Evolutionary conservation across 2,329 filamentous ascomycete species (phyloP).

Genomic region (Pseudogymnoascus sp.): DNA sequence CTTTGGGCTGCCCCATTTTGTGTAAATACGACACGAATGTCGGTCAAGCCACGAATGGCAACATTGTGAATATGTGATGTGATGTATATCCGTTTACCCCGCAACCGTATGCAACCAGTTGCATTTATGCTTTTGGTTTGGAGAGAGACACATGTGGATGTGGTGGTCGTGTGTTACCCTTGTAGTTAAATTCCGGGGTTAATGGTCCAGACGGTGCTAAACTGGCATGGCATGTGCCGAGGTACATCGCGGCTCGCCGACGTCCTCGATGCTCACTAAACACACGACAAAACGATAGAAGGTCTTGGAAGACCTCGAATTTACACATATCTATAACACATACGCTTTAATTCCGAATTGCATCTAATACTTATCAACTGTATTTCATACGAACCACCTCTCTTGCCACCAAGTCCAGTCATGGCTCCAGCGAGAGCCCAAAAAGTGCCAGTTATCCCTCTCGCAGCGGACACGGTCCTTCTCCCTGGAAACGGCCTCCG

Average conservation of each 20-base stretch:
- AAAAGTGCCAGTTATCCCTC: constrained; percentile 66
- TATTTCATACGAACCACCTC: not conserved
- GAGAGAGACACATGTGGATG: not conserved
- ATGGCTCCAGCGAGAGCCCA: constrained; percentile 16
- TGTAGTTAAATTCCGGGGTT: constrained; percentile 1
- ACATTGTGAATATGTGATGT: not conserved
- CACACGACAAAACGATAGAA: constrained; percentile 1
- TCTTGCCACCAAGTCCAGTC: not conserved
- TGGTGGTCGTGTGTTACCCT: constrained; percentile 2
- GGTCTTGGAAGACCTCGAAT: not conserved
- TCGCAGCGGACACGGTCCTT: constrained; percentile 71
- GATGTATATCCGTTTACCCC: not conserved
- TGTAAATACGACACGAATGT: not conserved
- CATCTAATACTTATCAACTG: not conserved
- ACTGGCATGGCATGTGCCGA: constrained; percentile 5
- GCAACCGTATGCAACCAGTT: not conserved
- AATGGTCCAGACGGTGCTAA: not conserved
- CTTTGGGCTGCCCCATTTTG: not conserved
- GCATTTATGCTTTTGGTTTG: not conserved
- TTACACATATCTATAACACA: constrained; percentile 1
- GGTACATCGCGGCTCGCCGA: constrained; percentile 5
- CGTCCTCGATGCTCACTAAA: constrained; percentile 8
- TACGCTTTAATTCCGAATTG: not conserved
- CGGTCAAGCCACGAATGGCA: not conserved
- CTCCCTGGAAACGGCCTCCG: constrained; percentile 79